Base-by-base conservation (phyloP, 805 yeast genomes). In the Metschnikowia anglica region DNA sequence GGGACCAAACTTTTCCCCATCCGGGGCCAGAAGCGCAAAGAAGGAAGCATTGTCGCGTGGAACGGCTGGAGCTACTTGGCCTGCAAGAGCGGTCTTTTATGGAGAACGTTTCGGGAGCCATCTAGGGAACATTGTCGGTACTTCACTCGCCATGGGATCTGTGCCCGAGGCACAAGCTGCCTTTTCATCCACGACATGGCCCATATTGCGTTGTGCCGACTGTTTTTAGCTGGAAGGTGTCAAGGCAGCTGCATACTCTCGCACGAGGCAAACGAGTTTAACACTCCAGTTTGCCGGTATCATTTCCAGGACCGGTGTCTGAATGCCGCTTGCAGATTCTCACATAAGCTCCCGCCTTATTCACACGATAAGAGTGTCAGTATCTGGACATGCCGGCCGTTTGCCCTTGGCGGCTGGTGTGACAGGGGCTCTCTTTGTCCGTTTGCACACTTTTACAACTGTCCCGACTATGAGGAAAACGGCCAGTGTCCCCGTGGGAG, bases 381-480 rank as follows among this genome's bases (percentile, higher is more conserved):
- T 21, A 62, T 80, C 3, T 63, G 69, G 56, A 67, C 79, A 0
- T 86, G 95, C 55, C 68, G 87, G 17, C 80, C 76, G 21, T 87
- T 86, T 65, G 75, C 90, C 4, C 53, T 81, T 25, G 77, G 77
- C 13, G 89, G 90, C 1, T 84, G 76, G 64, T 87, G 95, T 60
- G 74, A 67, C 23, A 60, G 76, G 18, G 95, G 93, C 0, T 55
- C 62, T 19, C 49, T 54, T 23, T 86, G 95, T 56, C 69, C 74
- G 5, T 72, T 75, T 34, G 60, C 73, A 26, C 95, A 86, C 56
- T 61, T 64, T 12, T 74, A 68, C 51, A 77, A 77, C 44, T 86
- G 95, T 62, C 91, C 95, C 0, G 91, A 85, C 54, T 76, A 73
- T 51, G 82, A 77, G 49, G 80, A 78, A 46, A 66, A 67, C n/a